phyloP scores from a whole-genome alignment of 371 early-diverging fungal genomes.

The Rhizopus delemar region DNA sequence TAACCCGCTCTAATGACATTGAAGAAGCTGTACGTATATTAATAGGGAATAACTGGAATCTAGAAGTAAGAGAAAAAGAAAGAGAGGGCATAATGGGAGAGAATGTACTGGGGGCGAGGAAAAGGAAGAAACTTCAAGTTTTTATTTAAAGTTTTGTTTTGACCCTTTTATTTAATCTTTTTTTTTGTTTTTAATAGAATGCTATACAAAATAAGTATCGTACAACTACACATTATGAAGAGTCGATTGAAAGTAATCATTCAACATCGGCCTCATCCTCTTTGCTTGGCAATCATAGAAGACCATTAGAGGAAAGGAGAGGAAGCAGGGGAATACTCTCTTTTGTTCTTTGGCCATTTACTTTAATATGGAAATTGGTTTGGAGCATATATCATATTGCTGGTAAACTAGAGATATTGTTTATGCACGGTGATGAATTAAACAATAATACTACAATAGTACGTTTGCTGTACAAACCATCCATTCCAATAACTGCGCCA shows the following conservation, averaged over 20 bases:
- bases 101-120: neutral
- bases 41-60: conserved; percentile 26
- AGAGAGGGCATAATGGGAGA: neutral
- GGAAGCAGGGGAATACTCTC: conserved; percentile 25
- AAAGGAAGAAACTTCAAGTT: neutral
- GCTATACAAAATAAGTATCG: conserved; percentile 25
- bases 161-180: neutral
- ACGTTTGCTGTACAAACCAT: conserved; percentile 49
- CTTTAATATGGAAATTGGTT: conserved; percentile 50
- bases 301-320: neutral
- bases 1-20: conserved; percentile 27
- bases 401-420: conserved; percentile 23
- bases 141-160: neutral
- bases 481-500: conserved; percentile 35
- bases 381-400: conserved; percentile 57
- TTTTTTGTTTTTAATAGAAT: conserved; percentile 5
- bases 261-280: conserved; percentile 27
- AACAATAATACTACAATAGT: conserved; percentile 1
- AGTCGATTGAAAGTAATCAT: conserved; percentile 9
- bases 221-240: conserved; percentile 8
- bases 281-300: conserved; percentile 13
- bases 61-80: conserved; percentile 17
- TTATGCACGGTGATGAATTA: neutral
- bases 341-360: conserved; percentile 59
- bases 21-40: conserved; percentile 23